phyloP scores from a whole-genome alignment of 805 yeast genomes.

The Lipomyces yamanashiensis region DNA sequence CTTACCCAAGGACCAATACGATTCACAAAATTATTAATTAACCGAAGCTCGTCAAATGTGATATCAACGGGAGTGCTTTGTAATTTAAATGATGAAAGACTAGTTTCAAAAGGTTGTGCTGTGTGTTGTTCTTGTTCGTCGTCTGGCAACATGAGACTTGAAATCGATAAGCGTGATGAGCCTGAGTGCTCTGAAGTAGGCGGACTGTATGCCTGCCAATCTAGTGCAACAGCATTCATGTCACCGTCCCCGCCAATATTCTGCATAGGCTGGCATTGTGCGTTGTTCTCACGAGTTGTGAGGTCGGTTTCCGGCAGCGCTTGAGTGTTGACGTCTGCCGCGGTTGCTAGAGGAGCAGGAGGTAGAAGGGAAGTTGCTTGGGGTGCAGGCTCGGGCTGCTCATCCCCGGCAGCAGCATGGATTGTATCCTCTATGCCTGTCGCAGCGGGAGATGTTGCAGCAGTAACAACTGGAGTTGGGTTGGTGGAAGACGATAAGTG shows the following conservation, averaged over 20 bases:
- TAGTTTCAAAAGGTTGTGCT: not conserved
- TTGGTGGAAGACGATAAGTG: constrained; percentile 2
- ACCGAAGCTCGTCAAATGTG: constrained; percentile 1
- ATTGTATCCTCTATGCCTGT: not conserved
- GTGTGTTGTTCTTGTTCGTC: not conserved
- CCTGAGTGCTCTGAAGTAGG: not conserved
- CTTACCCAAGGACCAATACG: constrained; percentile 25
- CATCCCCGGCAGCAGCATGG: not conserved
- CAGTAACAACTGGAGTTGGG: not conserved
- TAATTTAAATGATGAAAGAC: not conserved
- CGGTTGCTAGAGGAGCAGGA: too few species aligned
- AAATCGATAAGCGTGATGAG: not conserved
- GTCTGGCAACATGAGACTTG: not conserved
- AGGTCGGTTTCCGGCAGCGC: not conserved
- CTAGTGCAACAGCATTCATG: not conserved
- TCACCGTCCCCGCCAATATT: not conserved
- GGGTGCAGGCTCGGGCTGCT: too few species aligned
- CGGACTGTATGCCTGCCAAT: not conserved
- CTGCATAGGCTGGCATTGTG: not conserved
- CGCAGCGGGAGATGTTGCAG: not conserved
- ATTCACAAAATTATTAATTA: constrained; percentile 19
- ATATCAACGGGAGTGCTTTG: not conserved
- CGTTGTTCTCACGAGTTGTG: not conserved
- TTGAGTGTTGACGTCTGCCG: too few species aligned
- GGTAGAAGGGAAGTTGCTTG: too few species aligned